Evolutionary conservation across 495 filamentous ascomycete species (phyloP).

Genomic region (Choiromyces venosus): DNA sequence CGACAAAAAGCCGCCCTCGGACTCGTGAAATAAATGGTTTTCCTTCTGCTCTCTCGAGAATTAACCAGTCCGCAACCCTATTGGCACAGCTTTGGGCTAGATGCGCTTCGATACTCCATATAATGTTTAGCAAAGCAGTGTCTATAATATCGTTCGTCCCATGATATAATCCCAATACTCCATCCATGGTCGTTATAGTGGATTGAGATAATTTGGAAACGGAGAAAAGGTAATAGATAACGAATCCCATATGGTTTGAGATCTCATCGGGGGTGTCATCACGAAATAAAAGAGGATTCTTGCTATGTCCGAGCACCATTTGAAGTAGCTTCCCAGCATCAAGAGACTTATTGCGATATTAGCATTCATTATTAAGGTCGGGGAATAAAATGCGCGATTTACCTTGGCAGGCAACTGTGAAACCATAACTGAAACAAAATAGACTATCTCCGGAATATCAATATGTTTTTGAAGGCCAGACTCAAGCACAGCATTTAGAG

Average conservation of each 20-base stretch:
- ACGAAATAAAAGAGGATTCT: constrained; percentile 34
- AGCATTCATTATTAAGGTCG: background rate
- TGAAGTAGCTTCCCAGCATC: constrained; percentile 40
- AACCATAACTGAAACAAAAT: constrained; percentile 28
- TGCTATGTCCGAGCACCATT: constrained; percentile 34
- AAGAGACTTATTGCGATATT: constrained; percentile 19
- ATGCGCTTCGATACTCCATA: constrained; percentile 32
- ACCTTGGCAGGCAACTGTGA: constrained; percentile 31
- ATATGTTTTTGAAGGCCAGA: constrained; percentile 35
- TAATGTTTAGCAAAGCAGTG: constrained; percentile 27
- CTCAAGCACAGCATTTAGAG: constrained; percentile 39
- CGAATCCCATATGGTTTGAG: constrained; percentile 27
- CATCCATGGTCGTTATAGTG: constrained; percentile 36
- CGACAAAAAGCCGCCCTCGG: constrained; percentile 27
- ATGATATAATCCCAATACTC: constrained; percentile 33
- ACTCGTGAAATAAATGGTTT: constrained; percentile 34
- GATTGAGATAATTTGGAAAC: constrained; percentile 26
- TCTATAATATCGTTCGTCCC: constrained; percentile 34
- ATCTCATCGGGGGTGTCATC: constrained; percentile 15
- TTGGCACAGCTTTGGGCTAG: constrained; percentile 29
- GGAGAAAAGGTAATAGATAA: constrained; percentile 32
- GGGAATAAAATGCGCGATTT: background rate
- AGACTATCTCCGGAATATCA: constrained; percentile 28
- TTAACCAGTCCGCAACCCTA: constrained; percentile 28
- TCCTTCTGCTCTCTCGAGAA: constrained; percentile 28